phyloP scores from a whole-genome alignment of 257 asterid species.

The Solanum arcanum region DNA sequence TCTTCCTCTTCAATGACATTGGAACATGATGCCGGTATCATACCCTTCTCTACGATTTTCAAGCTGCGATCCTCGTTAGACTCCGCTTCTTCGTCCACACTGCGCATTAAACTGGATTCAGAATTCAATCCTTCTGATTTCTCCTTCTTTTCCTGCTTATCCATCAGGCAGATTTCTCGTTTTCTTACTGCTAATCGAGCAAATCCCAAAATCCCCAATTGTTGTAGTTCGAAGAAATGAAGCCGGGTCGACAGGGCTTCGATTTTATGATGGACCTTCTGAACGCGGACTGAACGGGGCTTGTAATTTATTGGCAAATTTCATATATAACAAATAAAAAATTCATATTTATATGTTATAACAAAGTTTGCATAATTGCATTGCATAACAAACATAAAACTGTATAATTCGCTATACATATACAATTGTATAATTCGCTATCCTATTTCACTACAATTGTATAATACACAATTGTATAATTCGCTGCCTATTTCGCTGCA shows the following conservation, averaged over 20 bases:
- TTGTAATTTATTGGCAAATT: no score
- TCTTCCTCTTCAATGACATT: slow-evolving; percentile 1
- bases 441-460: no score
- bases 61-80: slow-evolving; percentile 75
- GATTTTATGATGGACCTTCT: not conserved
- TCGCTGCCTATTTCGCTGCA: no score
- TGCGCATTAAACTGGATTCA: not conserved
- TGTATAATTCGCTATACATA: no score
- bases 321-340: no score
- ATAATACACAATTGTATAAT: no score
- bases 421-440: no score
- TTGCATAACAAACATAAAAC: no score
- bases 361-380: no score
- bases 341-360: no score
- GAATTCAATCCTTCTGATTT: not conserved
- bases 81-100: slow-evolving; percentile 35
- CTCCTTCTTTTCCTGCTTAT: not conserved
- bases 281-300: not conserved
- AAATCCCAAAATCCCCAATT: not conserved
- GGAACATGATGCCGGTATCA: slow-evolving; percentile 14
- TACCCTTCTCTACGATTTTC: slow-evolving; percentile 51
- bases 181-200: not conserved
- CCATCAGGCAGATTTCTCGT: not conserved
- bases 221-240: not conserved
- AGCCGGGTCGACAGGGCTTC: not conserved